Percentiles rank a stretch among this genome's conserved stretches.
Evolutionary conservation across 148 eudicot genomes (phyloP).

Genomic region (Pharnaceum exiguum): DNA sequence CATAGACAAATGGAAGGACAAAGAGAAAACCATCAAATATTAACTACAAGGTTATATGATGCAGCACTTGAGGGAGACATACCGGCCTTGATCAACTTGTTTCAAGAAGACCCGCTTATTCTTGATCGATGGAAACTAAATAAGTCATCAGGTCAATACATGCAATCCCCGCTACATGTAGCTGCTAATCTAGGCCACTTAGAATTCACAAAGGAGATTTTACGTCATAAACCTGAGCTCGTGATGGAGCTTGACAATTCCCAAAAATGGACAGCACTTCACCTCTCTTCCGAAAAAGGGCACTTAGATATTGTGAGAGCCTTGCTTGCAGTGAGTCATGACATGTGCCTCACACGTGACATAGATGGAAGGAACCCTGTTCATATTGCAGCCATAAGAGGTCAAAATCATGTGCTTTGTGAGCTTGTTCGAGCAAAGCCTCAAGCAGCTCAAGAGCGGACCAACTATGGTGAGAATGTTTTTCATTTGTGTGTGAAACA

Average conservation of each 20-base stretch:
- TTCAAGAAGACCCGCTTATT: slow-evolving; percentile 27
- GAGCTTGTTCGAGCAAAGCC: slow-evolving; percentile 16
- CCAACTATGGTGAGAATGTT: slow-evolving; percentile 10
- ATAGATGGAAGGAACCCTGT: slow-evolving; percentile 30
- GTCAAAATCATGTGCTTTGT: slow-evolving; percentile 18
- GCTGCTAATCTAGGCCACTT: slow-evolving; percentile 30
- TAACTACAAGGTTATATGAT: slow-evolving; percentile 16
- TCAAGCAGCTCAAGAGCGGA: slow-evolving; percentile 17
- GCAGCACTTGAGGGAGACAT: slow-evolving; percentile 30
- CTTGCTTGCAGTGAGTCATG: neutral
- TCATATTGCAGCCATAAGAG: slow-evolving; percentile 31
- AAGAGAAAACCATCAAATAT: neutral
- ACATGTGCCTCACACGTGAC: slow-evolving; percentile 28
- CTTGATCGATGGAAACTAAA: slow-evolving; percentile 17
- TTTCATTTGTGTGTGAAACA: slow-evolving; percentile 31
- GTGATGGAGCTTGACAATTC: slow-evolving; percentile 26
- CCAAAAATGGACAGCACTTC: slow-evolving; percentile 29
- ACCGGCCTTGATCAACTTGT: slow-evolving; percentile 9
- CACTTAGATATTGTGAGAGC: slow-evolving; percentile 21
- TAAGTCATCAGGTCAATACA: neutral
- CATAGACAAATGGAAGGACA: slow-evolving; percentile 11
- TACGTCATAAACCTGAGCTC: slow-evolving; percentile 32
- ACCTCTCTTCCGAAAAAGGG: slow-evolving; percentile 34
- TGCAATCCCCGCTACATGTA: slow-evolving; percentile 31
- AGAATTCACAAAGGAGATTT: slow-evolving; percentile 23